These are phyloP conservation scores for Golubevia pallescens DNA, from an alignment of 1,284 basidiomycete genomes.

Conservation along the genomic window DNA sequence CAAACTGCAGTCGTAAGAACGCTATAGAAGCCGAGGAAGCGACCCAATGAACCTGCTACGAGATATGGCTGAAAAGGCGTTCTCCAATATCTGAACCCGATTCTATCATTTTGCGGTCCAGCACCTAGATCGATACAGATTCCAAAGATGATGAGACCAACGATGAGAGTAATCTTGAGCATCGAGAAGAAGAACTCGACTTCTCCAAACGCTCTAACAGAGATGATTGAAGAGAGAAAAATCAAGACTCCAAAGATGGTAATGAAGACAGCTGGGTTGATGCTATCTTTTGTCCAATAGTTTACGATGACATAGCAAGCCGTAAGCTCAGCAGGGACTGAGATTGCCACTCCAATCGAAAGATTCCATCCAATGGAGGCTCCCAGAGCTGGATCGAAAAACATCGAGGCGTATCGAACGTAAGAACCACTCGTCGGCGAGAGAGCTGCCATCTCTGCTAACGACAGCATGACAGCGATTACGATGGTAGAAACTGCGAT, in stretches of 20 bases:
- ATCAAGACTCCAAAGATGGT: not conserved
- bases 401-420: not conserved
- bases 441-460: conserved; percentile 1
- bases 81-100: conserved; percentile 8
- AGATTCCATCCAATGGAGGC: not conserved
- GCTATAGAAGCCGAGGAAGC: not conserved
- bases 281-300: not conserved
- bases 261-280: not conserved
- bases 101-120: conserved; percentile 25
- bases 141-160: conserved; percentile 71
- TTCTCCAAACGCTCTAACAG: conserved; percentile 66
- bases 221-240: conserved; percentile 10
- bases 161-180: conserved; percentile 70
- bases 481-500: not conserved
- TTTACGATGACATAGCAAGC: not conserved
- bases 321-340: not conserved
- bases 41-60: not conserved
- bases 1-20: too few relatives aligned
- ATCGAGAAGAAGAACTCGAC: conserved; percentile 71
- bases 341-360: not conserved
- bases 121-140: conserved; percentile 67
- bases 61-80: not conserved
- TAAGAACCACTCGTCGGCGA: not conserved
- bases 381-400: not conserved
- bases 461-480: not conserved